Evolutionary conservation across 1,284 basidiomycete species (phyloP).

Genomic region (Leccinum subfulvum): DNA sequence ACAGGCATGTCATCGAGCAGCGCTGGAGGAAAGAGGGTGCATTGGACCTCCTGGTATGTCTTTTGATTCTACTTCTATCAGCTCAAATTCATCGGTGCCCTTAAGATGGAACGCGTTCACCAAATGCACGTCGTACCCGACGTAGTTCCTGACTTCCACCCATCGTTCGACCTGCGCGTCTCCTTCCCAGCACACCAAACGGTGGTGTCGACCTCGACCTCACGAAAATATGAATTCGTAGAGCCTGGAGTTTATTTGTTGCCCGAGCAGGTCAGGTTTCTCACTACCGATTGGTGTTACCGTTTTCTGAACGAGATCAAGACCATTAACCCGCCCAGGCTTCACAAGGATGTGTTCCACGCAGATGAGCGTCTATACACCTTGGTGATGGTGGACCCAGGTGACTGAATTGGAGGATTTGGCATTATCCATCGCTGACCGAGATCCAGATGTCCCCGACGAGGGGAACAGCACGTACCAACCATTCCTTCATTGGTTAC

Average conservation of each 20-base stretch:
- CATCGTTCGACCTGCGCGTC: constrained; percentile 72
- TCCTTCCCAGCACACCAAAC: constrained; percentile 42
- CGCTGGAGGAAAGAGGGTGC: constrained; percentile 83
- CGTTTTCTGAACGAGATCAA: constrained; percentile 28
- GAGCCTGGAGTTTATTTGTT: constrained; percentile 71
- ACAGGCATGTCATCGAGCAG: constrained; percentile 81
- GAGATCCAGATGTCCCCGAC: constrained; percentile 70
- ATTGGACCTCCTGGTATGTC: constrained; percentile 79
- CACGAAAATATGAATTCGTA: constrained; percentile 50
- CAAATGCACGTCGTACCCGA: constrained; percentile 93
- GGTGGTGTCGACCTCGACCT: constrained; percentile 32
- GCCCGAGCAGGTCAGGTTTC: constrained; percentile 56
- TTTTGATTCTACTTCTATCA: not conserved
- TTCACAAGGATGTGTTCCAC: constrained; percentile 79
- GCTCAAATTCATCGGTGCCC: not conserved
- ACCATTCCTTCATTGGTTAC: constrained; percentile 84
- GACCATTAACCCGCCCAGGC: constrained; percentile 61
- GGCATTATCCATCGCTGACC: constrained; percentile 6
- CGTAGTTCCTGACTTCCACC: constrained; percentile 70
- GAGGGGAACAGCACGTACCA: constrained; percentile 63
- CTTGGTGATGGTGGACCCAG: constrained; percentile 83
- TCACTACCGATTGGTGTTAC: not conserved
- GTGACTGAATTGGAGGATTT: constrained; percentile 36
- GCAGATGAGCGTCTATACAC: constrained; percentile 84
- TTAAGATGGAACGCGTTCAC: constrained; percentile 85